These are phyloP conservation scores for Tolypocladium sp. DNA, from an alignment of 2,329 filamentous ascomycete genomes.

Conservation along the genomic window DNA sequence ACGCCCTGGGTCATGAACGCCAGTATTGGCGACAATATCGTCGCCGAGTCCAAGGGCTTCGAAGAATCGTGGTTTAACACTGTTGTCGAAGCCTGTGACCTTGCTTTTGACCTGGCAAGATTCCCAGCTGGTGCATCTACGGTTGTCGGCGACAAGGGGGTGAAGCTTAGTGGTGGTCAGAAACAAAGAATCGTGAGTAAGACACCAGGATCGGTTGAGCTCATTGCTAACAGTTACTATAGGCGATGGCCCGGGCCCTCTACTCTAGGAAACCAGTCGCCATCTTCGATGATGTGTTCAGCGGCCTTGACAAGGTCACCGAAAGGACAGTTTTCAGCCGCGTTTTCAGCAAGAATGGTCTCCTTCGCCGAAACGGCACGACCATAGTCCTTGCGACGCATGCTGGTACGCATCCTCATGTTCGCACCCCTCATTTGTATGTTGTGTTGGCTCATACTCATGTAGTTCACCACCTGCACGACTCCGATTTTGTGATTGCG, in stretches of 20 bases:
- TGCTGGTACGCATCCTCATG: slow-evolving; percentile 1
- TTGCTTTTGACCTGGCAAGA: slow-evolving; percentile 16
- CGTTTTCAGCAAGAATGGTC: slow-evolving; percentile 25
- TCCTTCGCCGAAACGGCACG: slow-evolving; percentile 20
- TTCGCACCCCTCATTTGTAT: too few relatives aligned
- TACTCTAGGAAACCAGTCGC: slow-evolving; percentile 22
- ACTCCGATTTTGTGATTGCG: slow-evolving; percentile 34
- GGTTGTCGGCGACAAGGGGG: slow-evolving; percentile 19
- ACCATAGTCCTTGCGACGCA: slow-evolving; percentile 25
- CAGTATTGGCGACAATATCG: slow-evolving; percentile 23
- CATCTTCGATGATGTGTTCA: slow-evolving; percentile 30
- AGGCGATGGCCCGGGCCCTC: slow-evolving; percentile 21
- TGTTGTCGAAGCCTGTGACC: slow-evolving; percentile 23
- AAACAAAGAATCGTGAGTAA: slow-evolving; percentile 19
- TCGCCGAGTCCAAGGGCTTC: slow-evolving; percentile 17
- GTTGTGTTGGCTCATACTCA: neutral
- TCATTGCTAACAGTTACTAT: too few relatives aligned
- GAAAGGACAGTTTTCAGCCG: slow-evolving; percentile 28
- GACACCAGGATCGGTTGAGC: too few relatives aligned
- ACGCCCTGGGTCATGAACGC: slow-evolving; percentile 24
- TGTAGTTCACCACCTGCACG: slow-evolving; percentile 22
- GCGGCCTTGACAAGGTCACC: slow-evolving; percentile 30
- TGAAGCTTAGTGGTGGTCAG: slow-evolving; percentile 25
- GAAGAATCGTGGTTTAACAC: slow-evolving; percentile 20
- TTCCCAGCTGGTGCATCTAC: slow-evolving; percentile 15